Conservation (phyloP, 345 rosid species). For the Pugionium cornutum region DNA sequence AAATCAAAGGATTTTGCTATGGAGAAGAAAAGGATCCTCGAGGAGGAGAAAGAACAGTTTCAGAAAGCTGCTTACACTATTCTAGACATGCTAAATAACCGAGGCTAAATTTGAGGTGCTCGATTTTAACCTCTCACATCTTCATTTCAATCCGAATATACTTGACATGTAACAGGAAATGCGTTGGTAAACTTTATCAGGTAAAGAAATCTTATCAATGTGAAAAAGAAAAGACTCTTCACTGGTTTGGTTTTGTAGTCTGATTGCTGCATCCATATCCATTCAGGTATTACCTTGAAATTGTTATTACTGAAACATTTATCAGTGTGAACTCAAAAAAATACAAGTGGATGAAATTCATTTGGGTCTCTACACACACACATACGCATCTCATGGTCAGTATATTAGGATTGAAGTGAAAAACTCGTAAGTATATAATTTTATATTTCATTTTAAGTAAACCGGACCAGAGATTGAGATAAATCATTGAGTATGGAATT, state of each 20-base stretch:
- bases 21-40: conserved; percentile 70
- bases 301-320: too few relatives aligned
- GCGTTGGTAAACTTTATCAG: conserved; percentile 10
- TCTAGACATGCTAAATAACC: conserved; percentile 59
- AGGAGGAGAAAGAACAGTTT: conserved; percentile 69
- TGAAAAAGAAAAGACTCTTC: too few relatives aligned
- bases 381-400: too few relatives aligned
- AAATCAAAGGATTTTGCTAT: conserved; percentile 65
- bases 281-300: too few relatives aligned
- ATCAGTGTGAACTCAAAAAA: too few relatives aligned
- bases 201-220: conserved; percentile 13
- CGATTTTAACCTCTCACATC: conserved; percentile 1
- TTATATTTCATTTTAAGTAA: background rate
- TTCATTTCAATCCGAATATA: background rate
- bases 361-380: too few relatives aligned
- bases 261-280: too few relatives aligned
- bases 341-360: too few relatives aligned
- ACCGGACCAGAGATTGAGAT: conserved; percentile 3
- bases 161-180: conserved; percentile 15
- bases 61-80: conserved; percentile 87
- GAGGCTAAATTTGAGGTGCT: conserved; percentile 28
- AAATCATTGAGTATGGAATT: background rate
- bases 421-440: background rate
- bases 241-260: too few relatives aligned
- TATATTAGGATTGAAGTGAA: background rate